phyloP scores from a whole-genome alignment of 495 filamentous ascomycete species.

The Glarea lozoyensis region DNA sequence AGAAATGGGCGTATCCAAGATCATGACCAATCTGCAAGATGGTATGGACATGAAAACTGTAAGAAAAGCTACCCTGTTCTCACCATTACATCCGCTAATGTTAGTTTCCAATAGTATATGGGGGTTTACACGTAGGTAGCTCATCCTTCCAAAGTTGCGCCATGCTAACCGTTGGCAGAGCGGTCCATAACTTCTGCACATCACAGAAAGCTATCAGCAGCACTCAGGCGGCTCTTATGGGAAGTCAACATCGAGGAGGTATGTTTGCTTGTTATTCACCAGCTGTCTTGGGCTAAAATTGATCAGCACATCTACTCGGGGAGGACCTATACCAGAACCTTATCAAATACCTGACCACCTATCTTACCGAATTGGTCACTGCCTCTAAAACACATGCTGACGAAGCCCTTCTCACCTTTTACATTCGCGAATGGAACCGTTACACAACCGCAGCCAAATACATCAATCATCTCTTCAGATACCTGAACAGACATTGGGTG shows the following conservation, averaged over 20 bases:
- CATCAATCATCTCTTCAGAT: slow-evolving; percentile 93
- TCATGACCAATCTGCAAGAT: slow-evolving; percentile 85
- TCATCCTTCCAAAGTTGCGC: neutral
- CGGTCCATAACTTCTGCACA: slow-evolving; percentile 98
- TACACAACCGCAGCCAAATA: slow-evolving; percentile 95
- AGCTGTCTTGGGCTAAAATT: slow-evolving; percentile 1
- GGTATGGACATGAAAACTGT: slow-evolving; percentile 89
- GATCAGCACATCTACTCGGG: slow-evolving; percentile 73
- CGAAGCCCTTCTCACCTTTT: slow-evolving; percentile 87
- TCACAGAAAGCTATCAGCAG: slow-evolving; percentile 78
- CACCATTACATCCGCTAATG: neutral
- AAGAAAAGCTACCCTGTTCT: slow-evolving; percentile 25
- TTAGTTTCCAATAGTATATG: slow-evolving; percentile 81
- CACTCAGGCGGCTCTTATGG: slow-evolving; percentile 32
- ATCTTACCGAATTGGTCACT: slow-evolving; percentile 57
- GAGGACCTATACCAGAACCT: slow-evolving; percentile 94
- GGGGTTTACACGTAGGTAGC: slow-evolving; percentile 80
- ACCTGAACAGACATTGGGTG: slow-evolving; percentile 98
- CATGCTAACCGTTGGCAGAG: slow-evolving; percentile 40
- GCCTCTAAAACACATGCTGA: slow-evolving; percentile 71
- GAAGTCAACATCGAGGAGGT: slow-evolving; percentile 71
- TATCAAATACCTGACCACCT: slow-evolving; percentile 68
- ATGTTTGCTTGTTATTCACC: slow-evolving; percentile 21
- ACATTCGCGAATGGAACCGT: slow-evolving; percentile 92
- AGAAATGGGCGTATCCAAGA: slow-evolving; percentile 75